Evolutionary conservation across 805 yeast species (phyloP).

Genomic region (Kodamaea jinghongensis): DNA sequence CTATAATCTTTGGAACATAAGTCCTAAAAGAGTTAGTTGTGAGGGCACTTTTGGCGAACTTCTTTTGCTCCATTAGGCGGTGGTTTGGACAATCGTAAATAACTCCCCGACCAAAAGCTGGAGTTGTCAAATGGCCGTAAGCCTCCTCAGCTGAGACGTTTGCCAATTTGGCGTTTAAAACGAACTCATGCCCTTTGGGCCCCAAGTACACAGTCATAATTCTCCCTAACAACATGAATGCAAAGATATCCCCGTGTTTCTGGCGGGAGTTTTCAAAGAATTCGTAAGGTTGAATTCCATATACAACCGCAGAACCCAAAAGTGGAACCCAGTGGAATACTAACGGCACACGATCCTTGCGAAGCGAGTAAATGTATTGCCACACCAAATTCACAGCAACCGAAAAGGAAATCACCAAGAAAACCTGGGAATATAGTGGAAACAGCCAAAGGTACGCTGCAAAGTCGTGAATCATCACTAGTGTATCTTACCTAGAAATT

Average conservation of each 20-base stretch:
- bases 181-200: slow-evolving; percentile 96
- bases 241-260: slow-evolving; percentile 88
- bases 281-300: slow-evolving; percentile 93
- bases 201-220: slow-evolving; percentile 95
- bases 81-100: slow-evolving; percentile 93
- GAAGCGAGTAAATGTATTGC: slow-evolving; percentile 64
- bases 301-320: slow-evolving; percentile 85
- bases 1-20: slow-evolving; percentile 84
- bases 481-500: background rate
- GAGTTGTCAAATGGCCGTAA: slow-evolving; percentile 90
- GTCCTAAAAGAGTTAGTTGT: slow-evolving; percentile 76
- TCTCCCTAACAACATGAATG: slow-evolving; percentile 84
- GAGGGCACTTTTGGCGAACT: slow-evolving; percentile 86
- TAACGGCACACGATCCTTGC: slow-evolving; percentile 81
- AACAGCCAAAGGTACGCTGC: background rate
- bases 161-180: slow-evolving; percentile 80
- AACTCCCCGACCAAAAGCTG: slow-evolving; percentile 96
- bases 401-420: slow-evolving; percentile 44
- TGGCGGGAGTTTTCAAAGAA: slow-evolving; percentile 76
- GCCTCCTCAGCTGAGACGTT: slow-evolving; percentile 97
- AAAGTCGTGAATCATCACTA: too few relatives aligned
- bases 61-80: slow-evolving; percentile 95
- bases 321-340: slow-evolving; percentile 93
- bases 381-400: slow-evolving; percentile 60
- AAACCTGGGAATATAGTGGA: slow-evolving; percentile 14